Percentiles rank a stretch among this genome's conserved stretches.
Conservation (phyloP, 2,329 filamentous ascomycete genomes). For the Emergomyces pasteurianus region DNA sequence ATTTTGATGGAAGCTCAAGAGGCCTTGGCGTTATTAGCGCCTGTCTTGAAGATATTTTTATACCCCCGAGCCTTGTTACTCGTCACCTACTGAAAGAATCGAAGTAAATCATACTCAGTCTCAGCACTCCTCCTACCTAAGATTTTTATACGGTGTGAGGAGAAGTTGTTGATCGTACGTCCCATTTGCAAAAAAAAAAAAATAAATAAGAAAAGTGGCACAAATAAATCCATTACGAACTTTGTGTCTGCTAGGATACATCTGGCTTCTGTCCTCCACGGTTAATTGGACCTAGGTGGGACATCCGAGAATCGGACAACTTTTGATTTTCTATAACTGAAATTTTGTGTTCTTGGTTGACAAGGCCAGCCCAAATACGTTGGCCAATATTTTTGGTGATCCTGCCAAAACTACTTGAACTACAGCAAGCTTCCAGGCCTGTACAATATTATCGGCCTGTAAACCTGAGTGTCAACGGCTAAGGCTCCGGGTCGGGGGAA, state of each 20-base stretch:
- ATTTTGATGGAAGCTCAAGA: not conserved
- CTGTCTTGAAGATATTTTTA: not conserved
- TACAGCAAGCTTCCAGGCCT: not conserved
- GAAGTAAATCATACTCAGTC: not conserved
- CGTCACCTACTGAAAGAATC: not conserved
- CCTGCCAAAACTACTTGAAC: not conserved
- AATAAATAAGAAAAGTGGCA: not conserved
- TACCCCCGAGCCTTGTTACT: not conserved
- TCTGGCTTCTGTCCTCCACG: not conserved
- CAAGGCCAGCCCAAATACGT: not conserved
- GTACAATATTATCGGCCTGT: not conserved
- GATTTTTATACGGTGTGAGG: not conserved
- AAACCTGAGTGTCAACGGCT: not conserved
- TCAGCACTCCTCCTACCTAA: not conserved
- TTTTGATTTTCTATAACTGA: not conserved
- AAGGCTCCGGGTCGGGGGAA: not conserved
- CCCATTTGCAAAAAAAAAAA: not conserved
- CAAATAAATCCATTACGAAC: not conserved
- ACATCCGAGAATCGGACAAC: not conserved
- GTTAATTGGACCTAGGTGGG: not conserved
- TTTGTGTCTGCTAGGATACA: not conserved
- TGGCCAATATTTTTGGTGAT: not conserved
- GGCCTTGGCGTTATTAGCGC: not conserved
- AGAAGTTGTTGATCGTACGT: not conserved
- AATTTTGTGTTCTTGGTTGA: not conserved